Conservation (phyloP, 768 basidiomycete genomes). For the Coprinopsis marcescibilis region DNA sequence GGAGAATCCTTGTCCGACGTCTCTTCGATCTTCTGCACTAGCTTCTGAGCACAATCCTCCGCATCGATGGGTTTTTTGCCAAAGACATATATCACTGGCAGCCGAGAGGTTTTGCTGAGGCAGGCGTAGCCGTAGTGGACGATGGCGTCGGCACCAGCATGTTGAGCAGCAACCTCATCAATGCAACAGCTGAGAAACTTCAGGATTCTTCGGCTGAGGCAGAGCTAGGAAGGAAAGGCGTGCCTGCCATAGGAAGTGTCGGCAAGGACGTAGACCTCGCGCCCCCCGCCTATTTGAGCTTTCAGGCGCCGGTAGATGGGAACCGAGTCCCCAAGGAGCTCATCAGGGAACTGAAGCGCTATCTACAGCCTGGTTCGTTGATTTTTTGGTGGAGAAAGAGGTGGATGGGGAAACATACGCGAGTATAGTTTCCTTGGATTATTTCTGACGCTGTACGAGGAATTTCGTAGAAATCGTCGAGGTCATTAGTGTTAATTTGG, state of each 20-base stretch:
- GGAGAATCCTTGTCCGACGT: background rate
- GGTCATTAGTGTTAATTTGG: background rate
- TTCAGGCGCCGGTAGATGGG: conserved; percentile 72
- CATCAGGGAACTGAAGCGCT: conserved; percentile 94
- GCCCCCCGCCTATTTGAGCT: conserved; percentile 31
- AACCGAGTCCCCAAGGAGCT: conserved; percentile 82
- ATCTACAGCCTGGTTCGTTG: conserved; percentile 65
- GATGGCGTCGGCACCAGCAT: conserved; percentile 85
- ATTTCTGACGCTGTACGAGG: background rate
- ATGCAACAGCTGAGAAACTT: conserved; percentile 77
- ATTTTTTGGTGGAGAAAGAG: background rate
- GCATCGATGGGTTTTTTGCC: conserved; percentile 66
- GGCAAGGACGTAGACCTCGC: conserved; percentile 85
- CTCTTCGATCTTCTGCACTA: conserved; percentile 21
- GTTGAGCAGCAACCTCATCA: conserved; percentile 92
- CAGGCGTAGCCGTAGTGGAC: conserved; percentile 98
- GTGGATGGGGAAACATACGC: background rate
- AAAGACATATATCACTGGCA: conserved; percentile 90
- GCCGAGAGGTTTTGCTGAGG: conserved; percentile 79
- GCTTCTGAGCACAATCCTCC: conserved; percentile 29
- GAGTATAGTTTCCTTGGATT: too few species aligned
- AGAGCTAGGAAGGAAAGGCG: conserved; percentile 42
- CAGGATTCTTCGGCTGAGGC: background rate
- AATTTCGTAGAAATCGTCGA: background rate
- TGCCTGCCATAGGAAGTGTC: conserved; percentile 98